Evolutionary conservation across 257 asterid genomes (phyloP).

Genomic region (Catharanthus roseus): DNA sequence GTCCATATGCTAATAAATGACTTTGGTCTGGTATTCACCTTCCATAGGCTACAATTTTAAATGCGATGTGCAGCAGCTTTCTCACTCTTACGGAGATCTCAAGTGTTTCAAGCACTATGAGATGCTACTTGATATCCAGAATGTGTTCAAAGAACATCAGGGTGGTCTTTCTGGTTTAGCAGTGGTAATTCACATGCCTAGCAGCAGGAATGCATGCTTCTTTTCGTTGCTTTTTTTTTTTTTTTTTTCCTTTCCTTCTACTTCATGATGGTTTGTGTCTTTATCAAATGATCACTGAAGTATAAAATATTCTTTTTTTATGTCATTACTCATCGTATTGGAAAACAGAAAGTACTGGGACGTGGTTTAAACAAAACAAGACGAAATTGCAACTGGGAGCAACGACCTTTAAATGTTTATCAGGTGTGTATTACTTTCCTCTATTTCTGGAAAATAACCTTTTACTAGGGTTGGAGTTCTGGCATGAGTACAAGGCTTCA

Average conservation of each 20-base stretch:
- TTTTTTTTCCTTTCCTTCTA: background rate
- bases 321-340: conserved; percentile 4
- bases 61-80: conserved; percentile 72
- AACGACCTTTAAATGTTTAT: conserved; percentile 67
- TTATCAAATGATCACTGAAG: background rate
- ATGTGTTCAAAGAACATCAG: conserved; percentile 62
- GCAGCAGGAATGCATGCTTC: background rate
- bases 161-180: conserved; percentile 97
- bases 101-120: conserved; percentile 74
- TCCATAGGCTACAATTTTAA: conserved; percentile 84
- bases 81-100: conserved; percentile 65
- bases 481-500: background rate
- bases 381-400: conserved; percentile 97
- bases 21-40: conserved; percentile 10
- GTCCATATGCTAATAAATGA: conserved; percentile 16
- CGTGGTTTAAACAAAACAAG: conserved; percentile 82
- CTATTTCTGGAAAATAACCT: background rate
- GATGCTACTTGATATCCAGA: conserved; percentile 92
- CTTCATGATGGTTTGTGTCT: background rate
- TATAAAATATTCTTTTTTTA: background rate
- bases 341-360: conserved; percentile 73
- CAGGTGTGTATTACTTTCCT: conserved; percentile 44
- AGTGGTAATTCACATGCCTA: conserved; percentile 40
- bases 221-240: background rate
- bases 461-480: background rate